These are phyloP conservation scores for Fusarium tupiense DNA, from an alignment of 2,329 filamentous ascomycete species.

Conservation along the genomic window DNA sequence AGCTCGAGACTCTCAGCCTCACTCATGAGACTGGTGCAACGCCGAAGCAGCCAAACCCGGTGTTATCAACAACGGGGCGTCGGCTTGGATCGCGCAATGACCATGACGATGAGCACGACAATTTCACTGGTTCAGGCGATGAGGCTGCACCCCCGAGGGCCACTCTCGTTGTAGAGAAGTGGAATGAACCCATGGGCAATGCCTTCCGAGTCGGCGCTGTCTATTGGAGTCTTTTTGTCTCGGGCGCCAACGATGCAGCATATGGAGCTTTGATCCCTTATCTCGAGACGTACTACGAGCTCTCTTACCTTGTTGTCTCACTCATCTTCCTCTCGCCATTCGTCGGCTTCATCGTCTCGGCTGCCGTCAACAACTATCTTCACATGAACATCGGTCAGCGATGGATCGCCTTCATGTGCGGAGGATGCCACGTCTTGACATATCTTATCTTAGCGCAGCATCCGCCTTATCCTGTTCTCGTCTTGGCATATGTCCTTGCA, in stretches of 20 bases:
- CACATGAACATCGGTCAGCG: slow-evolving; percentile 44
- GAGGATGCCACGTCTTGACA: slow-evolving; percentile 67
- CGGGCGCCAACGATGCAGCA: slow-evolving; percentile 68
- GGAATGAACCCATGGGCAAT: slow-evolving; percentile 48
- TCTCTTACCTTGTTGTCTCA: slow-evolving; percentile 71
- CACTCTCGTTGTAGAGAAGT: slow-evolving; percentile 18
- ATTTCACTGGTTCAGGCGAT: not conserved
- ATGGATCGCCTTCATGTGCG: slow-evolving; percentile 70
- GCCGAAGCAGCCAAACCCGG: slow-evolving; percentile 12
- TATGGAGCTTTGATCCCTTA: slow-evolving; percentile 48
- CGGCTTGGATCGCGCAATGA: slow-evolving; percentile 9
- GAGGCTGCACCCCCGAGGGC: not conserved
- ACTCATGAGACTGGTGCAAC: not conserved
- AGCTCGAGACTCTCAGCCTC: slow-evolving; percentile 9
- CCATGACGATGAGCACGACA: not conserved
- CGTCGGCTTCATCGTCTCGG: slow-evolving; percentile 70
- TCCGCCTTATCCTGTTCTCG: slow-evolving; percentile 73
- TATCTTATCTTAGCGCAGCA: slow-evolving; percentile 72
- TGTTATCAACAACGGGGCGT: slow-evolving; percentile 5
- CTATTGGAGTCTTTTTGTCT: slow-evolving; percentile 66
- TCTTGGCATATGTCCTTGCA: slow-evolving; percentile 71
- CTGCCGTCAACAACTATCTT: slow-evolving; percentile 65
- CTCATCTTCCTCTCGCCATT: slow-evolving; percentile 74
- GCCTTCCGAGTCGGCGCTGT: slow-evolving; percentile 59
- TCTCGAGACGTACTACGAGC: slow-evolving; percentile 61